Evolutionary conservation across 2,329 filamentous ascomycete genomes (phyloP).

Genomic region (Pseudogymnoascus sp.): DNA sequence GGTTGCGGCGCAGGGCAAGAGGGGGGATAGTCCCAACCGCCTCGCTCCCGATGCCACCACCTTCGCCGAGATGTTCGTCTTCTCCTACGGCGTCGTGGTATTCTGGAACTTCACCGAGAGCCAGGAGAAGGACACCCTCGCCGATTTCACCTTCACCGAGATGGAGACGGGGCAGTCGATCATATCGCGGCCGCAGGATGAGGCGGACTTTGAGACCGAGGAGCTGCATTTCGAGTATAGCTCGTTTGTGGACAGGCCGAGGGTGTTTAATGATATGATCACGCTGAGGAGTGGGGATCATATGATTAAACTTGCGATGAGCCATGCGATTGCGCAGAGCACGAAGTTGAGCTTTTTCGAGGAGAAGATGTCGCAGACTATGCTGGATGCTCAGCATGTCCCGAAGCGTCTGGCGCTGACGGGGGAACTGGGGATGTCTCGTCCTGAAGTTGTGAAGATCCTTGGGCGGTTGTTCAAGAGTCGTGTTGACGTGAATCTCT

Average conservation of each 20-base stretch:
- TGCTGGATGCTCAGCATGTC: slow-evolving; percentile 86
- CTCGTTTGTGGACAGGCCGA: slow-evolving; percentile 71
- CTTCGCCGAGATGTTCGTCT: slow-evolving; percentile 94
- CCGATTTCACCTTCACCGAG: slow-evolving; percentile 84
- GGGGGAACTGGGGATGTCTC: slow-evolving; percentile 82
- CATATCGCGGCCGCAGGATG: slow-evolving; percentile 70
- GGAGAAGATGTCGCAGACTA: slow-evolving; percentile 89
- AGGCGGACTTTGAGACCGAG: slow-evolving; percentile 92
- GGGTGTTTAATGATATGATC: slow-evolving; percentile 99
- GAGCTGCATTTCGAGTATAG: slow-evolving; percentile 99
- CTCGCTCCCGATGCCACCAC: slow-evolving; percentile 65
- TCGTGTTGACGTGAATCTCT: slow-evolving; percentile 93
- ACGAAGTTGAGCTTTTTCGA: slow-evolving; percentile 96
- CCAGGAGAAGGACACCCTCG: slow-evolving; percentile 93
- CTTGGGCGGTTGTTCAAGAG: slow-evolving; percentile 86
- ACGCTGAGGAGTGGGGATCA: slow-evolving; percentile 90
- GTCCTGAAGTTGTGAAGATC: slow-evolving; percentile 87
- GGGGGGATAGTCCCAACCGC: slow-evolving; percentile 46
- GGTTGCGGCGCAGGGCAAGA: slow-evolving; percentile 31
- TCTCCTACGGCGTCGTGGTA: slow-evolving; percentile 92
- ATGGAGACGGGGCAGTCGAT: slow-evolving; percentile 60
- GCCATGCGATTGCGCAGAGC: slow-evolving; percentile 93
- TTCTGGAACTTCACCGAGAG: slow-evolving; percentile 98
- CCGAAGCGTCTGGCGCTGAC: slow-evolving; percentile 84
- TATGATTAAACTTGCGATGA: slow-evolving; percentile 98